Evolutionary conservation across 2,329 filamentous ascomycete species (phyloP).

Genomic region (Aspergillus ibericus): DNA sequence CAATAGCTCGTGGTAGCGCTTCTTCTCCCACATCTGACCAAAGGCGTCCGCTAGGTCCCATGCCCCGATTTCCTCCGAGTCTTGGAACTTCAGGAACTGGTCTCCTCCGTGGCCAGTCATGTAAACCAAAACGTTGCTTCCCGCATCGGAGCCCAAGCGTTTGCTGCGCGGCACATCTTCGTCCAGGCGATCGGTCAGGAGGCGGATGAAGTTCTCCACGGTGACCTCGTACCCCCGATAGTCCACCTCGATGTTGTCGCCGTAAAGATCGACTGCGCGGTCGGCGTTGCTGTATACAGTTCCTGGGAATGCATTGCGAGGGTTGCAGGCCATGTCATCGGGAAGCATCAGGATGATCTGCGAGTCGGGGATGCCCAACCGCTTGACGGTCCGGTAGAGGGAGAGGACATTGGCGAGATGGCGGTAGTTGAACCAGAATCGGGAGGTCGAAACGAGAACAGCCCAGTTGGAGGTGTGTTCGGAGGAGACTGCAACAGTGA

Average conservation of each 20-base stretch:
- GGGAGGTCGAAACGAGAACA: slow-evolving; percentile 95
- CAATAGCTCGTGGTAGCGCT: slow-evolving; percentile 94
- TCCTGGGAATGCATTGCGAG: slow-evolving; percentile 94
- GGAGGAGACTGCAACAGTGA: slow-evolving; percentile 21
- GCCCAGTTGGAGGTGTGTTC: slow-evolving; percentile 97
- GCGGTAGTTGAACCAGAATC: slow-evolving; percentile 99
- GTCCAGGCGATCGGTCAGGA: slow-evolving; percentile 90
- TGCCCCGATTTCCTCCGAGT: slow-evolving; percentile 93
- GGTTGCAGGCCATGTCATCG: slow-evolving; percentile 99
- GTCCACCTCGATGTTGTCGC: slow-evolving; percentile 98
- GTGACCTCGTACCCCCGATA: slow-evolving; percentile 98
- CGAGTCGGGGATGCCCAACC: slow-evolving; percentile 93
- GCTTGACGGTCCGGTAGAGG: slow-evolving; percentile 96
- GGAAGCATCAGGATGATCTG: slow-evolving; percentile 99
- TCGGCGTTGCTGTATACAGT: slow-evolving; percentile 99
- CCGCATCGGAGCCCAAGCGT: slow-evolving; percentile 86
- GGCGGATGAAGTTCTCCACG: slow-evolving; percentile 95
- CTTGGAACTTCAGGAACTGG: slow-evolving; percentile 97
- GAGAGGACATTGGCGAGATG: slow-evolving; percentile 97
- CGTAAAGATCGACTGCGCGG: slow-evolving; percentile 91
- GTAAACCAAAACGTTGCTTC: slow-evolving; percentile 96
- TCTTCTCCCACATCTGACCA: slow-evolving; percentile 99
- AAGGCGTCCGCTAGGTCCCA: slow-evolving; percentile 97
- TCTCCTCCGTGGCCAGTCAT: slow-evolving; percentile 99
- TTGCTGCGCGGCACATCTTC: slow-evolving; percentile 95